phyloP scores from a whole-genome alignment of 2,329 filamentous ascomycete genomes.

The Purpureocillium takamizusanense region DNA sequence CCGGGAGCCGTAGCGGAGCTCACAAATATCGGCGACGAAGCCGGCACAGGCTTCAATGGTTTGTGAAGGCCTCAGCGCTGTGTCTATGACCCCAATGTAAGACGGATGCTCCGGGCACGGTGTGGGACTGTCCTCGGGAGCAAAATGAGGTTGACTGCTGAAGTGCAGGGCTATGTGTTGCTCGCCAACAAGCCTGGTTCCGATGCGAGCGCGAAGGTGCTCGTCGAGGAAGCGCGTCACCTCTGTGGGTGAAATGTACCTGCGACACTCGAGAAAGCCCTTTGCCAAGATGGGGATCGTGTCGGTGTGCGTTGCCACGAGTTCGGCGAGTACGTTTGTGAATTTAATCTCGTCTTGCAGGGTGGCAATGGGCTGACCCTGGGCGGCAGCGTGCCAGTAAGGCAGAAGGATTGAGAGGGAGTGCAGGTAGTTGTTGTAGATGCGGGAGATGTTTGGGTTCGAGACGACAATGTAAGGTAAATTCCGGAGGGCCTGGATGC shows the following conservation, averaged over 20 bases:
- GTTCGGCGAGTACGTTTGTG: constrained; percentile 83
- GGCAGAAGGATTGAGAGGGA: constrained; percentile 85
- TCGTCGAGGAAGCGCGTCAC: constrained; percentile 92
- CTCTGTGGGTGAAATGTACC: constrained; percentile 74
- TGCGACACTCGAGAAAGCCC: constrained; percentile 86
- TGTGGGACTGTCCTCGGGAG: constrained; percentile 40
- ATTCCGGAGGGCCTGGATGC: constrained; percentile 86
- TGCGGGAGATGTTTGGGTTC: constrained; percentile 89
- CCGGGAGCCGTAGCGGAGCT: constrained; percentile 86
- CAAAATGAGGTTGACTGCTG: constrained; percentile 59
- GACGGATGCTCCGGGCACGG: constrained; percentile 45
- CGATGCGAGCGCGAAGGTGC: constrained; percentile 87
- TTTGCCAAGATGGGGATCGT: constrained; percentile 89
- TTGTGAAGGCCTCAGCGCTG: constrained; percentile 69
- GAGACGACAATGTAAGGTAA: constrained; percentile 96
- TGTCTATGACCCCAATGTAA: constrained; percentile 95
- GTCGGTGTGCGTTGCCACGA: constrained; percentile 91
- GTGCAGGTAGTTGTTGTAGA: constrained; percentile 94
- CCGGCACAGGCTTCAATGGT: constrained; percentile 79
- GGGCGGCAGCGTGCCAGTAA: constrained; percentile 49
- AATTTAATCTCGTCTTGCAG: constrained; percentile 85
- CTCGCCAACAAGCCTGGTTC: constrained; percentile 87
- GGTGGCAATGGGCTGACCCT: constrained; percentile 35
- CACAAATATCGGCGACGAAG: constrained; percentile 92
- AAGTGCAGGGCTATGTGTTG: constrained; percentile 90